A percentile compares a stretch with the other conserved stretches of the same genome.
Conservation (phyloP, 179 eudicot genomes). For the Corrigiola litoralis region DNA sequence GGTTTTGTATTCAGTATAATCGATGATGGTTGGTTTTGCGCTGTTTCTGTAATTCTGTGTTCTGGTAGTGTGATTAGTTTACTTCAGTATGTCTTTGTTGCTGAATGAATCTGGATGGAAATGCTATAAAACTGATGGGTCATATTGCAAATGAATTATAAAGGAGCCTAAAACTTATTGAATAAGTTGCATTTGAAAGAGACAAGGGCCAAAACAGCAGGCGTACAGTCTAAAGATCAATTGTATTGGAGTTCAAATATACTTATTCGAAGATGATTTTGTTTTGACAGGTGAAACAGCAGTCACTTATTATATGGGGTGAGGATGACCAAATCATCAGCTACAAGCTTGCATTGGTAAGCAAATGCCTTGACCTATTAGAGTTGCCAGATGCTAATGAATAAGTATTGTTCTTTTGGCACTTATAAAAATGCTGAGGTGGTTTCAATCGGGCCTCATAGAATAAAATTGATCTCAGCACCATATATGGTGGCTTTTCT, state of each 20-base stretch:
- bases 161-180: no score
- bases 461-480: neutral
- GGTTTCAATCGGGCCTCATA: neutral
- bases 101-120: neutral
- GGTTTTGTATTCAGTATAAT: no score
- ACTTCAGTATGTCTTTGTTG: no score
- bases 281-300: constrained; percentile 59
- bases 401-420: neutral
- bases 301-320: constrained; percentile 85
- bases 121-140: neutral
- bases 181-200: no score
- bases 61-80: no score
- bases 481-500: no score
- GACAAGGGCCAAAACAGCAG: no score
- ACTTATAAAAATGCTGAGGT: neutral
- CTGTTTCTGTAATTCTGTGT: no score
- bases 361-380: constrained; percentile 5
- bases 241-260: neutral
- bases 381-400: neutral
- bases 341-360: constrained; percentile 77
- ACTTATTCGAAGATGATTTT: neutral
- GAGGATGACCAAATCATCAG: constrained; percentile 83
- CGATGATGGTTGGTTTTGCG: no score
- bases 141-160: no score
- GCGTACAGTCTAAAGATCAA: no score